A percentile compares a stretch with the other conserved stretches of the same genome.
phyloP scores from a whole-genome alignment of 1,284 basidiomycete genomes.

The Mycosarcoma mackinlayi region DNA sequence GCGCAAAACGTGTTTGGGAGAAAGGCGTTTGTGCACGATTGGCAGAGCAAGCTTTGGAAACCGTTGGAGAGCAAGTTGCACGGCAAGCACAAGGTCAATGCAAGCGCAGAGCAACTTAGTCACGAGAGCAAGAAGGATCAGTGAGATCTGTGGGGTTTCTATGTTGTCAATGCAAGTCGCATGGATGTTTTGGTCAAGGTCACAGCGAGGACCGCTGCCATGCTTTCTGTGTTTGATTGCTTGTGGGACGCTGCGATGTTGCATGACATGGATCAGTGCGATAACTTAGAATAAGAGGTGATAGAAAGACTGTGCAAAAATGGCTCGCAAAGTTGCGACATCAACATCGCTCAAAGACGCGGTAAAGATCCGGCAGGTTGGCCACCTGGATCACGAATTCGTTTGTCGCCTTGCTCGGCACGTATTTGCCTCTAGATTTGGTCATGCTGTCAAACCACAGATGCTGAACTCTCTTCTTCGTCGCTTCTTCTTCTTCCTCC shows the following conservation, averaged over 20 bases:
- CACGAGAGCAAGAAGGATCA: constrained; percentile 11
- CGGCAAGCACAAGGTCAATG: too few relatives aligned
- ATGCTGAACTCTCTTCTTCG: constrained; percentile 34
- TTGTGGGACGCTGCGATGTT: too few relatives aligned
- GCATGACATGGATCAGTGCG: too few relatives aligned
- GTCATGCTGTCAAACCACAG: constrained; percentile 61
- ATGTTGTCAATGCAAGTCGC: too few relatives aligned
- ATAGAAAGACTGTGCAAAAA: too few relatives aligned
- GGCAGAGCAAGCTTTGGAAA: constrained; percentile 37
- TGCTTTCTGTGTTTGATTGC: background rate
- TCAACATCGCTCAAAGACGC: constrained; percentile 67
- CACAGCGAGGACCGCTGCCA: background rate
- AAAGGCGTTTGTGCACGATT: constrained; percentile 35
- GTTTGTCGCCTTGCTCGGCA: constrained; percentile 32
- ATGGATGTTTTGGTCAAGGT: background rate
- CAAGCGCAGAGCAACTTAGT: background rate
- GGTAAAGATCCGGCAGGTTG: constrained; percentile 63
- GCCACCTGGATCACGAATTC: constrained; percentile 57
- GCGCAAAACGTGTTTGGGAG: constrained; percentile 43
- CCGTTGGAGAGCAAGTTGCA: constrained; percentile 12
- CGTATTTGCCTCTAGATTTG: constrained; percentile 31
- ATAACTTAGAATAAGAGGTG: too few relatives aligned
- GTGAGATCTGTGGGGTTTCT: too few relatives aligned
- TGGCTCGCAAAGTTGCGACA: too few relatives aligned
- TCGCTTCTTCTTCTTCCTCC: constrained; percentile 15